These are phyloP conservation scores for Penicillium pancosmium DNA, from an alignment of 495 filamentous ascomycete species.

Conservation along the genomic window DNA sequence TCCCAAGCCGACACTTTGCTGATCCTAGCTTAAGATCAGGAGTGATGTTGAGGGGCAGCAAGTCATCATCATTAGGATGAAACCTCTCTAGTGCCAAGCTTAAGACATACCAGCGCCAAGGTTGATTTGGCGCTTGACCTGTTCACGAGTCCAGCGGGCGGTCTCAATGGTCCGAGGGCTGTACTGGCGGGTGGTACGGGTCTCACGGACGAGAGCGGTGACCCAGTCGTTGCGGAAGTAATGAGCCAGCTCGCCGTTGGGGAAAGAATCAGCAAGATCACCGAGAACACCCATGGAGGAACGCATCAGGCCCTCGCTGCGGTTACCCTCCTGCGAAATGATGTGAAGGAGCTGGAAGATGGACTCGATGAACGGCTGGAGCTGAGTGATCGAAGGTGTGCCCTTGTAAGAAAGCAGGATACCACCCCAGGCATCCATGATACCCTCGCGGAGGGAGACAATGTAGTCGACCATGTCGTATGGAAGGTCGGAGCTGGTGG, in stretches of 20 bases:
- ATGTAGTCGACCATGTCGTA: conserved; percentile 97
- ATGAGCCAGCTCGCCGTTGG: conserved; percentile 79
- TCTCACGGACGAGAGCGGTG: conserved; percentile 82
- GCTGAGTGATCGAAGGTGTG: conserved; percentile 56
- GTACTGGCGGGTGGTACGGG: conserved; percentile 81
- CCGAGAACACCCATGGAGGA: conserved; percentile 95
- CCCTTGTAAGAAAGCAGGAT: conserved; percentile 91
- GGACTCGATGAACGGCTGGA: conserved; percentile 77
- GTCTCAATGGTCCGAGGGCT: conserved; percentile 83
- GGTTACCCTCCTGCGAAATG: conserved; percentile 77
- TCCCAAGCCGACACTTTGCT: not conserved
- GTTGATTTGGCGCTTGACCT: conserved; percentile 88
- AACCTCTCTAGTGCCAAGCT: conserved; percentile 10
- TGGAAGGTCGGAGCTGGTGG: conserved; percentile 65
- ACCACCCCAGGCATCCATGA: conserved; percentile 99
- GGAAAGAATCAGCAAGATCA: conserved; percentile 92
- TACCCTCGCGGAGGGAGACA: conserved; percentile 89
- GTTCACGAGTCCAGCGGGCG: conserved; percentile 95
- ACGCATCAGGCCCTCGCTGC: conserved; percentile 88
- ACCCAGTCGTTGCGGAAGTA: conserved; percentile 93
- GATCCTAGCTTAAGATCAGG: not conserved
- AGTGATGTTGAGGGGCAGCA: conserved; percentile 1
- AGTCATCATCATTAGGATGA: conserved; percentile 16
- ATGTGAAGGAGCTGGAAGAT: conserved; percentile 88
- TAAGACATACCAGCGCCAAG: conserved; percentile 46